Evolutionary conservation across 2,329 filamentous ascomycete species (phyloP), one percentile per base, ranked within the genome.

Genomic region (Aspergillus costaricaensis): DNA sequence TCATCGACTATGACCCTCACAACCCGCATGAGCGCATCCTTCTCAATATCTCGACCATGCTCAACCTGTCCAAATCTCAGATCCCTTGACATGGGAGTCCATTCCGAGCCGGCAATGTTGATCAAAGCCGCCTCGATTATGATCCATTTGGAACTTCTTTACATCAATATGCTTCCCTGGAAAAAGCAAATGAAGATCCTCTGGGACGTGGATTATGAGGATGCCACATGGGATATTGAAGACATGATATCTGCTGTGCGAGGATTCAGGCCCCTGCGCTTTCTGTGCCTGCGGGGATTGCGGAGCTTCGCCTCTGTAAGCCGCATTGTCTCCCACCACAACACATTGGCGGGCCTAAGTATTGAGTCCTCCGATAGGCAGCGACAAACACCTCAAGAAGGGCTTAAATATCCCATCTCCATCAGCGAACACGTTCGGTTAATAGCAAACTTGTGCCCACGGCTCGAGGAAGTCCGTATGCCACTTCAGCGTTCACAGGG

Each of bases 401-500:
- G 50, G 1, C 39, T 17, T 9, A 30, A 17, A 19, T 64, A 59
- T 7, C 62, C 62, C 1, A 25, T 55, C 12, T 14, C 52, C 9
- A 43, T 32, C 17, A 3, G 32, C 3, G 7, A 39, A 1, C 23
- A 64, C 12, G 3, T 62, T 5, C 19, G 25, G 1, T 30, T 4
- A 1, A 10, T 64, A n/a, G 56, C 56, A 2, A 14, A 7, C 2
- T 5, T 3, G 2, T 63, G 56, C 19, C 62, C 59, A 0, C 25
- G 43, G 3, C 44, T 64, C 3, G 17, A 43, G 4, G 59, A 60
- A 6, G 50, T 64, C 8, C 57, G 54, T 1, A 19, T 60, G 14
- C 57, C 54, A 4, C 17, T 60, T 7, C 53, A 38, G 14, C 62
- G 62, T 14, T 47, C 55, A 0, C 19, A 44, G n/a, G 54, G 59